These are phyloP conservation scores for Phytophthora vignae DNA, from an alignment of 352 stramenopile genomes.

Conservation along the genomic window DNA sequence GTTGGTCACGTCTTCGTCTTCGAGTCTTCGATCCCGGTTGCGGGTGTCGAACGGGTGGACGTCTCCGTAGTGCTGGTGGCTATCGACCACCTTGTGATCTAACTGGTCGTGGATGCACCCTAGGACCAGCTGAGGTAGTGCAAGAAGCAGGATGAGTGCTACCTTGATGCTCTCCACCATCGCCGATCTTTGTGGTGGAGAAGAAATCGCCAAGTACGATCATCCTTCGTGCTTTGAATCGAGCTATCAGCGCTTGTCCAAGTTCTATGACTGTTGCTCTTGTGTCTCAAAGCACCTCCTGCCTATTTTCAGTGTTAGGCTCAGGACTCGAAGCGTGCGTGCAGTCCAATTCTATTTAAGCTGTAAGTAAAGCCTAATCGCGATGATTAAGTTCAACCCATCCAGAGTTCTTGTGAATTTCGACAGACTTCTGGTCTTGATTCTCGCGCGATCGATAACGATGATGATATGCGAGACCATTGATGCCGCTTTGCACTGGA, in stretches of 20 bases:
- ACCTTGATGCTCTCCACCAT: conserved; percentile 12
- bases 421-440: too few relatives aligned
- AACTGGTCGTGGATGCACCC: conserved; percentile 46
- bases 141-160: neutral
- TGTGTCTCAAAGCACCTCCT: neutral
- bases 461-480: too few relatives aligned
- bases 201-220: neutral
- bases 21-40: conserved; percentile 18
- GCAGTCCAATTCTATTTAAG: too few relatives aligned
- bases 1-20: conserved; percentile 24
- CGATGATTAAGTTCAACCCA: too few relatives aligned
- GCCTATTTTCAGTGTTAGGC: conserved; percentile 8
- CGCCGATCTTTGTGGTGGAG: neutral
- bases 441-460: too few relatives aligned
- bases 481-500: neutral
- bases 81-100: conserved; percentile 29
- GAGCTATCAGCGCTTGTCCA: neutral
- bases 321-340: neutral
- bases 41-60: conserved; percentile 31
- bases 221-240: conserved; percentile 34
- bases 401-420: neutral
- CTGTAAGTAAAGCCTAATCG: neutral
- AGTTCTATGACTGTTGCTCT: neutral
- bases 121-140: conserved; percentile 3
- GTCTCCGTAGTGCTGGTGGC: conserved; percentile 36